Evolutionary conservation across 108 stramenopile species (phyloP).

Genomic region (Licmophora abbreviata): DNA sequence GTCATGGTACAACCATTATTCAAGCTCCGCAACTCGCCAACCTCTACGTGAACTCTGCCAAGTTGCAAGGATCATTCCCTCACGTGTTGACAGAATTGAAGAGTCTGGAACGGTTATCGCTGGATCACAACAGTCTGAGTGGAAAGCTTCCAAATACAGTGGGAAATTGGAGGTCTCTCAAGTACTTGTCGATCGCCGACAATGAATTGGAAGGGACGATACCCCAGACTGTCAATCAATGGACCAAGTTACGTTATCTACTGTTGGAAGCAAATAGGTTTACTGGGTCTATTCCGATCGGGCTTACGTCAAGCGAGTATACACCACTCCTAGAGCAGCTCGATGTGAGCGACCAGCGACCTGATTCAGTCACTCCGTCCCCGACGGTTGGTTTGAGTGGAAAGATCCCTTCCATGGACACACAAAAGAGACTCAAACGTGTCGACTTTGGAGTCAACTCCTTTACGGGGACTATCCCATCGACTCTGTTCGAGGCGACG

Average conservation of each 20-base stretch:
- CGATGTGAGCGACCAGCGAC: slow-evolving; percentile 1
- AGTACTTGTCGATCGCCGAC: slow-evolving; percentile 14
- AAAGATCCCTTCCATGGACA: neutral
- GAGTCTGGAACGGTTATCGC: slow-evolving; percentile 6
- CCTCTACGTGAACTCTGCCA: neutral
- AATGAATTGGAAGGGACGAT: slow-evolving; percentile 28
- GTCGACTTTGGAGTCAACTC: slow-evolving; percentile 33
- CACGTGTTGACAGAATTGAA: slow-evolving; percentile 5
- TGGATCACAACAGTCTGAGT: slow-evolving; percentile 15
- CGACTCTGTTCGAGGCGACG: slow-evolving; percentile 12
- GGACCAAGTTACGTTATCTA: neutral
- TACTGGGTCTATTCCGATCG: slow-evolving; percentile 2
- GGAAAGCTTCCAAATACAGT: slow-evolving; percentile 14
- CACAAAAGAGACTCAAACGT: neutral
- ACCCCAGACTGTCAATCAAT: slow-evolving; percentile 3
- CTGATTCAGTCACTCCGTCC: neutral
- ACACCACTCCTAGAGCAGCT: slow-evolving; percentile 3
- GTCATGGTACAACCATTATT: neutral
- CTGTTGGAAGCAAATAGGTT: slow-evolving; percentile 1
- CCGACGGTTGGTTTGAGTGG: slow-evolving; percentile 1
- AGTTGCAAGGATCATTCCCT: slow-evolving; percentile 45
- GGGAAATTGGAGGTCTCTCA: slow-evolving; percentile 12
- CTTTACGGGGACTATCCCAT: slow-evolving; percentile 33
- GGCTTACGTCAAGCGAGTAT: slow-evolving; percentile 3
- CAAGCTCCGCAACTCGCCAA: neutral